Percentiles rank a stretch among this genome's conserved stretches.
Conservation (phyloP, 306 rosid species). For the Astragalus membranaceus region DNA sequence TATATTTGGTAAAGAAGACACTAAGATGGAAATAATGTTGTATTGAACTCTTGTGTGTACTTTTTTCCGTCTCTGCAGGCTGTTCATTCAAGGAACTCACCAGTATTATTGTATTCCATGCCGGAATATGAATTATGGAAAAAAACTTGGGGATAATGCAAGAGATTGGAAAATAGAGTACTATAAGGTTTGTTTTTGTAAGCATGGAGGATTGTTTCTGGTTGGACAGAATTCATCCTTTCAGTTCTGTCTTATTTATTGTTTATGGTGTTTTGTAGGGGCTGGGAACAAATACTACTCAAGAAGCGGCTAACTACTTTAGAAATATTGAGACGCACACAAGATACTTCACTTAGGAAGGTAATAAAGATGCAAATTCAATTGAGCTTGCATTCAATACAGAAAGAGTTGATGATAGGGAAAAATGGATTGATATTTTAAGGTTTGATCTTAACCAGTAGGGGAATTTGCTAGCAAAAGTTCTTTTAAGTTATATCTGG, state of each 20-base stretch:
- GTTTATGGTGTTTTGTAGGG: conserved; percentile 40
- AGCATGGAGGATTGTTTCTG: background rate
- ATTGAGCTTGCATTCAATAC: conserved; percentile 93
- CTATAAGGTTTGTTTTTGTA: conserved; percentile 66
- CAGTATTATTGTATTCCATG: conserved; percentile 76
- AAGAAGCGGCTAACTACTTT: conserved; percentile 88
- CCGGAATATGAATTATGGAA: conserved; percentile 81
- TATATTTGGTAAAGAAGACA: no score
- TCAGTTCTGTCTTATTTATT: background rate
- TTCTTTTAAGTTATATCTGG: background rate
- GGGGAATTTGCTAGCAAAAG: background rate
- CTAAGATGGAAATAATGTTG: no score
- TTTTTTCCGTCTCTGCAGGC: no score
- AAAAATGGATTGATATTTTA: conserved; percentile 85
- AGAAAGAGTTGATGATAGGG: conserved; percentile 88
- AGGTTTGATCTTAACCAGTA: conserved; percentile 38
- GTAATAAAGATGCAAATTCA: conserved; percentile 73
- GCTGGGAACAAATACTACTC: conserved; percentile 89
- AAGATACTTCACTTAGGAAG: conserved; percentile 81
- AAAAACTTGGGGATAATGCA: conserved; percentile 62
- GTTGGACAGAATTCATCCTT: background rate
- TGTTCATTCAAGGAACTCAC: no score
- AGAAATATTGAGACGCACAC: conserved; percentile 55
- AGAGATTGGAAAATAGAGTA: conserved; percentile 80
- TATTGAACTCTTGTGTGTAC: no score